A percentile compares a stretch with the other conserved stretches of the same genome.
Conservation (phyloP, 2,329 filamentous ascomycete genomes). For the Fusarium nisikadoi region DNA sequence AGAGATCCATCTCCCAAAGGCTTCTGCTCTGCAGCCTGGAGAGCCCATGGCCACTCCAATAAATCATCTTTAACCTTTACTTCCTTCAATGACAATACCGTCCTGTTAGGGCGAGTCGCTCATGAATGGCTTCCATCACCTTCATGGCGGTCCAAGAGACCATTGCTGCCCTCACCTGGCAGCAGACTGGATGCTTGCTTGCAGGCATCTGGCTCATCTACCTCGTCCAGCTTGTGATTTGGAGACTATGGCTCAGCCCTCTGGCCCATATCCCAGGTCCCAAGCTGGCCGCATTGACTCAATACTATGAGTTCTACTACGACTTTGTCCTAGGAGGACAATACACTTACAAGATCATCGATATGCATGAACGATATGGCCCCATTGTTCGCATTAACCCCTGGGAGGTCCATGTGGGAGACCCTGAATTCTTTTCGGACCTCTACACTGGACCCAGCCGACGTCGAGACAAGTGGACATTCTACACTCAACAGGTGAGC, state of each 20-base stretch:
- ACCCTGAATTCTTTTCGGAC: slow-evolving; percentile 53
- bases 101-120: slow-evolving; percentile 42
- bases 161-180: slow-evolving; percentile 39
- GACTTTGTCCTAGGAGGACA: slow-evolving; percentile 55
- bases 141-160: slow-evolving; percentile 42
- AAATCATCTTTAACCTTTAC: slow-evolving; percentile 12
- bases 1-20: slow-evolving; percentile 28
- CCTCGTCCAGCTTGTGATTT: slow-evolving; percentile 43
- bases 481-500: slow-evolving; percentile 51
- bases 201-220: slow-evolving; percentile 46
- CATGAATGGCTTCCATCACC: slow-evolving; percentile 39
- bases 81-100: slow-evolving; percentile 45
- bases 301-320: slow-evolving; percentile 57
- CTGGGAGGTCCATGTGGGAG: slow-evolving; percentile 53
- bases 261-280: slow-evolving; percentile 54
- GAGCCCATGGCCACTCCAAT: slow-evolving; percentile 39
- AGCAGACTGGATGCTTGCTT: slow-evolving; percentile 41
- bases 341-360: slow-evolving; percentile 55
- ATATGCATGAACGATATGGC: slow-evolving; percentile 56
- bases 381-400: slow-evolving; percentile 54
- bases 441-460: slow-evolving; percentile 49
- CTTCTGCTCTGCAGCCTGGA: slow-evolving; percentile 40
- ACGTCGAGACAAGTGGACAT: slow-evolving; percentile 49
- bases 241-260: slow-evolving; percentile 52
- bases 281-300: slow-evolving; percentile 52